These are phyloP conservation scores for Taiozyma sp. DNA, from an alignment of 1,139 yeast species.

Conservation along the genomic window DNA sequence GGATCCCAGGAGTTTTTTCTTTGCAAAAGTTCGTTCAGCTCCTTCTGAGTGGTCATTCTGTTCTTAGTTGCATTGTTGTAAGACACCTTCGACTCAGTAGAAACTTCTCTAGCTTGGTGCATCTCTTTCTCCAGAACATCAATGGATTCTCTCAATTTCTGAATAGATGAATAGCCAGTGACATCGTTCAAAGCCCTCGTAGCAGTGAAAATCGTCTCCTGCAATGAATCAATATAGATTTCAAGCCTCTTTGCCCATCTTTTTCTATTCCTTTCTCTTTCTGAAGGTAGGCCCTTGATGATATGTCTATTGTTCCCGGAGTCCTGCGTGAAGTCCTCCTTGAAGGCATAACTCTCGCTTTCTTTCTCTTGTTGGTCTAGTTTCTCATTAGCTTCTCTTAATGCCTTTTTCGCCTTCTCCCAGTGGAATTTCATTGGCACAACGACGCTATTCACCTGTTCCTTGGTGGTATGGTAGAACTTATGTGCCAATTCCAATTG, in stretches of 20 bases:
- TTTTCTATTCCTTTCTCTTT: constrained; percentile 34
- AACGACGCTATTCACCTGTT: constrained; percentile 9
- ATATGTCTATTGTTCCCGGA: constrained; percentile 12
- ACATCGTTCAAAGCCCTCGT: constrained; percentile 80
- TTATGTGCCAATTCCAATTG: constrained; percentile 15
- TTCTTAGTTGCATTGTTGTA: constrained; percentile 63
- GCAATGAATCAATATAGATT: constrained; percentile 56
- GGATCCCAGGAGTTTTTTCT: constrained; percentile 82
- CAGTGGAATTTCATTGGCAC: constrained; percentile 22
- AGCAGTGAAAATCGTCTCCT: constrained; percentile 62
- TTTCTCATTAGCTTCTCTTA: constrained; percentile 31
- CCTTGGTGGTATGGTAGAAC: constrained; percentile 12
- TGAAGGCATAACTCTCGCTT: constrained; percentile 25
- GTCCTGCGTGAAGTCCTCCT: constrained; percentile 26
- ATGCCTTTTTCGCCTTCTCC: constrained; percentile 28
- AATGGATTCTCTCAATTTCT: constrained; percentile 60
- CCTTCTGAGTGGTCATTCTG: constrained; percentile 73
- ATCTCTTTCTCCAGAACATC: constrained; percentile 47
- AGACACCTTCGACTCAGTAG: constrained; percentile 43
- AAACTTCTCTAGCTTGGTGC: constrained; percentile 42
- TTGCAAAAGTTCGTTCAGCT: constrained; percentile 83
- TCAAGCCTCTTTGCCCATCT: constrained; percentile 54
- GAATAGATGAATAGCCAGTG: constrained; percentile 88
- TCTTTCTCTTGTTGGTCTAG: constrained; percentile 31
- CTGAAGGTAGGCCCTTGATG: constrained; percentile 37